Conservation (phyloP, 2,329 filamentous ascomycete genomes). For the Talaromyces albobiverticillius region DNA sequence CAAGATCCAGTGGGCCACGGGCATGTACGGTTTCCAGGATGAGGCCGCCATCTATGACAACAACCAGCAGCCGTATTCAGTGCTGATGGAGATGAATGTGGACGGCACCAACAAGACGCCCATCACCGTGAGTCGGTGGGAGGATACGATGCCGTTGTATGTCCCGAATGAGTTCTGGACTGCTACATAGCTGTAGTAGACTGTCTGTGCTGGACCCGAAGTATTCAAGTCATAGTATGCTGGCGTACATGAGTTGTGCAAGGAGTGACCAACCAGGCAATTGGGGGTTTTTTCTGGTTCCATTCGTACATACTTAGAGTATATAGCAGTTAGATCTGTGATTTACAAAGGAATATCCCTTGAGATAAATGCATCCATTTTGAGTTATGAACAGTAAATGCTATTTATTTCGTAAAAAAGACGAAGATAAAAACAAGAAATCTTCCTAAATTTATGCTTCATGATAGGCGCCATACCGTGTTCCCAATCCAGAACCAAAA, state of each 20-base stretch:
- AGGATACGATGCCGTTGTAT: background rate
- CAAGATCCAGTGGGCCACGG: background rate
- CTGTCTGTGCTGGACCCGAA: no score
- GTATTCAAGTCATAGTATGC: no score
- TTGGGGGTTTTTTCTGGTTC: no score
- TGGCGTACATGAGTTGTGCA: no score
- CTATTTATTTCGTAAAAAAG: background rate
- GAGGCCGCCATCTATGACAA: background rate
- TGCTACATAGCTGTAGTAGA: no score
- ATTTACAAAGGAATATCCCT: no score
- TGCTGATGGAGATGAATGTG: background rate
- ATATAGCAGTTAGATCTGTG: no score
- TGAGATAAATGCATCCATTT: background rate
- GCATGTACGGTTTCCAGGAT: background rate
- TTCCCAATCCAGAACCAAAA: background rate
- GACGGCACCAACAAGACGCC: background rate
- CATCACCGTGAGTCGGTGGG: background rate
- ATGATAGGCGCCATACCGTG: no score
- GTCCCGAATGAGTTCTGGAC: background rate
- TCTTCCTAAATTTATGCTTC: no score
- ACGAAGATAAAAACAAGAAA: background rate
- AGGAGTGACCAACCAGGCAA: no score
- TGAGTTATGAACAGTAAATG: background rate
- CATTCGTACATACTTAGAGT: no score
- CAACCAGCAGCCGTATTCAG: background rate